phyloP scores from a whole-genome alignment of 164 flowering plant species.

The Liriodendron chinense region DNA sequence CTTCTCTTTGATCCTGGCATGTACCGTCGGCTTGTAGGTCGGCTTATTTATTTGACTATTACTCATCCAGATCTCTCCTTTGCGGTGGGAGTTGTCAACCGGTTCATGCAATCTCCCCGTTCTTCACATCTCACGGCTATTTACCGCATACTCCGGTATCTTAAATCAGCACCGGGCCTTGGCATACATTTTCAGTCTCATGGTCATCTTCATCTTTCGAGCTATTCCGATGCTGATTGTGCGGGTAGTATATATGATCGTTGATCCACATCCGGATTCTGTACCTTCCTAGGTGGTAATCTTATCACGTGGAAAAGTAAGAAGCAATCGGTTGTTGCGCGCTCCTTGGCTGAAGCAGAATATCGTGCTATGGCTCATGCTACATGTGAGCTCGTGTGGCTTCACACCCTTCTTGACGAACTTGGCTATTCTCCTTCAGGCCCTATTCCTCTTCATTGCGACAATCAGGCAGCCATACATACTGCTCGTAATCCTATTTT shows the following conservation, averaged over 20 bases:
- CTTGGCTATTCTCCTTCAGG: too few relatives aligned
- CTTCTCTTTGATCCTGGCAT: background rate
- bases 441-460: too few relatives aligned
- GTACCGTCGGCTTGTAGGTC: conserved; percentile 2
- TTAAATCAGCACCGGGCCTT: background rate
- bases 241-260: background rate
- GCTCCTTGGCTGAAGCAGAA: background rate
- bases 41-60: background rate
- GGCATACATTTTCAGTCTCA: background rate
- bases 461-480: too few relatives aligned
- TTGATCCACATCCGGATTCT: too few relatives aligned
- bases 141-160: background rate
- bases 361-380: background rate
- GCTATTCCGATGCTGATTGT: background rate
- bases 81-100: background rate
- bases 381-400: background rate
- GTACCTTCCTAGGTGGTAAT: too few relatives aligned
- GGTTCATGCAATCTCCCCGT: conserved; percentile 6
- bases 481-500: too few relatives aligned
- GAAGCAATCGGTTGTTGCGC: background rate
- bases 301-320: background rate
- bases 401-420: background rate
- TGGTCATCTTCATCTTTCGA: too few relatives aligned
- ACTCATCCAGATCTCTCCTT: background rate
- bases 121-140: background rate